phyloP scores from a whole-genome alignment of 1,284 basidiomycete species.

The Ustilago xerochloae region DNA sequence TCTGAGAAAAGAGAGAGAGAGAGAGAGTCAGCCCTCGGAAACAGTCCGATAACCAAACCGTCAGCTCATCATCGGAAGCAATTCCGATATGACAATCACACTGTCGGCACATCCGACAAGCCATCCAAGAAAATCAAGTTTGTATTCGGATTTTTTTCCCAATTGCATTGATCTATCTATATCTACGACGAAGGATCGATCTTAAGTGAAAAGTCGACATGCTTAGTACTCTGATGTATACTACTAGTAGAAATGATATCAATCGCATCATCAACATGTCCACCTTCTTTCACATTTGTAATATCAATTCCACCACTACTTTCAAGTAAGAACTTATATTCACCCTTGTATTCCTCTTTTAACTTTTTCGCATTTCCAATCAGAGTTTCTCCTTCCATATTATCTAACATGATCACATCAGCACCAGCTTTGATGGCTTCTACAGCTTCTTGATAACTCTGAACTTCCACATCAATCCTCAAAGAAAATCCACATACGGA shows the following conservation, averaged over 20 bases:
- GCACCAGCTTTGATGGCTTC: conserved; percentile 96
- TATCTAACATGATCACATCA: conserved; percentile 96
- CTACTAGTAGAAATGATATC: conserved; percentile 65
- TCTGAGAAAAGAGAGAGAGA: too few species aligned
- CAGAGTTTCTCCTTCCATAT: conserved; percentile 61
- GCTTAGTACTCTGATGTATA: conserved; percentile 67
- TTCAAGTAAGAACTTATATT: conserved; percentile 60
- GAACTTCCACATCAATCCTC: conserved; percentile 93
- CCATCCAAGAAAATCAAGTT: not conserved
- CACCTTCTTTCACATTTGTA: conserved; percentile 52
- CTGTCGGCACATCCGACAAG: not conserved
- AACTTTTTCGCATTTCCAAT: conserved; percentile 53
- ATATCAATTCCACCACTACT: conserved; percentile 64
- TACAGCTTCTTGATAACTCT: conserved; percentile 86
- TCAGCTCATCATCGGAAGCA: not conserved
- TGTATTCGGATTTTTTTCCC: too few species aligned
- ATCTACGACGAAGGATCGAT: conserved; percentile 56
- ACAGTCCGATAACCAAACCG: not conserved
- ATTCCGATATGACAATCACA: not conserved
- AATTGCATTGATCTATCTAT: too few species aligned
- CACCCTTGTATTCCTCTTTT: conserved; percentile 34
- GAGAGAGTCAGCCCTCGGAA: not conserved
- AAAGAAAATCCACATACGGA: conserved; percentile 91
- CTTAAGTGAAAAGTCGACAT: conserved; percentile 67
- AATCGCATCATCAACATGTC: conserved; percentile 63